Percentiles rank a stretch among this genome's conserved stretches.
These are phyloP conservation scores for Trichoderma gamsii DNA, from an alignment of 495 filamentous ascomycete genomes.

Conservation along the genomic window DNA sequence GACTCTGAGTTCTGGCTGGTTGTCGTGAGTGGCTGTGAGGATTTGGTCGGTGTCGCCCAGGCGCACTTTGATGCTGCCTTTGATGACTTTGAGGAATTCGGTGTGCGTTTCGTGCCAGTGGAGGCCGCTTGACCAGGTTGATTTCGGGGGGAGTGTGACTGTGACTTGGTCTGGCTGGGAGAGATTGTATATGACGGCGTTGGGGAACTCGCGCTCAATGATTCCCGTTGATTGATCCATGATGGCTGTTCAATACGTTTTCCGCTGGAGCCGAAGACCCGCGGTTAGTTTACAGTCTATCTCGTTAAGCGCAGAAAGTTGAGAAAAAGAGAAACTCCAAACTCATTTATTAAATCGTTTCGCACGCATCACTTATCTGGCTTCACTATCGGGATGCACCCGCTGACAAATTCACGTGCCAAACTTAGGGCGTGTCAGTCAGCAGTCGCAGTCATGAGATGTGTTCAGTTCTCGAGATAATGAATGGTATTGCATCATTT, in stretches of 20 bases:
- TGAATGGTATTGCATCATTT: background rate
- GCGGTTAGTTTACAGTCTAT: background rate
- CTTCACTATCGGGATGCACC: background rate
- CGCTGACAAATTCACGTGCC: conserved; percentile 6
- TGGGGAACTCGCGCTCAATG: conserved; percentile 17
- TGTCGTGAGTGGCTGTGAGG: conserved; percentile 14
- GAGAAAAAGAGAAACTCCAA: background rate
- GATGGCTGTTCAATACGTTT: background rate
- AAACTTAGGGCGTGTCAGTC: background rate
- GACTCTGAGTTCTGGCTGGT: conserved; percentile 18
- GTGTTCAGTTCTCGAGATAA: background rate
- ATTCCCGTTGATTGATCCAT: background rate
- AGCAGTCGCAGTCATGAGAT: conserved; percentile 5
- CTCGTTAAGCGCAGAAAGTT: background rate
- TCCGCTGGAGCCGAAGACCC: background rate
- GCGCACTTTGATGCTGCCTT: conserved; percentile 23
- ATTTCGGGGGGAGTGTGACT: conserved; percentile 26
- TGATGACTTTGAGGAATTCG: conserved; percentile 30
- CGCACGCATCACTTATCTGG: background rate
- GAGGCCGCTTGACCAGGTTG: conserved; percentile 30
- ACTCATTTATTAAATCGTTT: background rate
- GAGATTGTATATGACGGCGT: conserved; percentile 32
- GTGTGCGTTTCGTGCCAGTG: conserved; percentile 32
- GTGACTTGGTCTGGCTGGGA: conserved; percentile 22
- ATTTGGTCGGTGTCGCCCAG: conserved; percentile 15